Conservation (phyloP, 108 stramenopile species). For the Stephanodiscus triporus region DNA sequence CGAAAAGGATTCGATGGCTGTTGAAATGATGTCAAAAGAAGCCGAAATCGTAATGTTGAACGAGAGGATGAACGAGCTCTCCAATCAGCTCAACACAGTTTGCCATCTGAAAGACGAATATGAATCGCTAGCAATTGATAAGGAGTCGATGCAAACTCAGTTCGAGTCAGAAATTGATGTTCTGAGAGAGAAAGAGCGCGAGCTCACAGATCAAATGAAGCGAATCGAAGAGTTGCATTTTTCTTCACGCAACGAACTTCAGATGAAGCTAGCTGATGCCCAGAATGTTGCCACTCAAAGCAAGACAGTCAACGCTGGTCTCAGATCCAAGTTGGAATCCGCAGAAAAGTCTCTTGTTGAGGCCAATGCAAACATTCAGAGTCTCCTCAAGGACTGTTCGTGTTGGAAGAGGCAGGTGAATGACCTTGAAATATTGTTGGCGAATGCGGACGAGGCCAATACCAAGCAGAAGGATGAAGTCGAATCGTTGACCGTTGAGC, state of each 20-base stretch:
- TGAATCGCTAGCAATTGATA: neutral
- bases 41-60: neutral
- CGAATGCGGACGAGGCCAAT: neutral
- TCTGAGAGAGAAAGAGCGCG: neutral
- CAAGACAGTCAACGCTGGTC: conserved; percentile 17
- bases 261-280: neutral
- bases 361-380: conserved; percentile 15
- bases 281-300: conserved; percentile 1
- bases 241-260: no score
- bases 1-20: neutral
- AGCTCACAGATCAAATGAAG: neutral
- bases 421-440: neutral
- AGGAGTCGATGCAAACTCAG: neutral
- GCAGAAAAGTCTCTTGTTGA: conserved; percentile 23
- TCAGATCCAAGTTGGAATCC: conserved; percentile 9
- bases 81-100: neutral
- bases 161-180: neutral
- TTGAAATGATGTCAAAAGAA: neutral
- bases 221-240: neutral
- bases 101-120: neutral
- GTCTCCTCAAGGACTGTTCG: conserved; percentile 20
- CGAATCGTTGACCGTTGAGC: neutral
- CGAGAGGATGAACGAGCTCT: neutral
- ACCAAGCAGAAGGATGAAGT: neutral
- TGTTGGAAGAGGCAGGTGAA: conserved; percentile 9